Evolutionary conservation across 169 alveolate genomes (phyloP), one percentile per base, ranked within the genome.

Genomic region (Plasmodium billcollinsi): DNA sequence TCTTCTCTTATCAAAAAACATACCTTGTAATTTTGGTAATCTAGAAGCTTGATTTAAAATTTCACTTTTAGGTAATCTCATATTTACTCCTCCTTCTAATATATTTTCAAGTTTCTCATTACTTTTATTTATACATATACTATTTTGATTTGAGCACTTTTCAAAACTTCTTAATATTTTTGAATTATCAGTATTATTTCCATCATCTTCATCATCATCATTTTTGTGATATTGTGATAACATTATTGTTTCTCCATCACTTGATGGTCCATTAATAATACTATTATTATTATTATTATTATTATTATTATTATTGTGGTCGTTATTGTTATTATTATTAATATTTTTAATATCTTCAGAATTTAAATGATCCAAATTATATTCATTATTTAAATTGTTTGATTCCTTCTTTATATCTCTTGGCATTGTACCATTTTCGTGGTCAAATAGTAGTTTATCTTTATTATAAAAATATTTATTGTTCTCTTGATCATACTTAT

Each of bases 1-100:
- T 72, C 92, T 70, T 86, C 92, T 70, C 45, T 86, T 86, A 29
- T 86, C 92, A 86, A 86, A 86, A 20, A 86, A 86, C 92, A 86
- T 86, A 43, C 92, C 92, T 72, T 86, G 92, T 47, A 86, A 49
- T 54, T 86, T 86, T 39, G 92, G 92, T 54, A 86, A 50, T 18
- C 88, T 86, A 6, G 92, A 73, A 5, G 92, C 92, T 50, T 86
- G 92, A 66, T 73, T 86, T 72, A 86, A 66, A n/a, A 86, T 86
- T 86, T 86, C 92, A 72, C 88, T 86, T 86, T 86, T 86, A 20
- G 92, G 92, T 43, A 86, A 49, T 47, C 88, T 65, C 15, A 86
- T 63, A 71, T 86, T 86, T 71, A 62, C 33, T 39, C 50, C 63
- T 47, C 45, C 63, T 1, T 86, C 92, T 45, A 86, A n/a, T 20